Base-by-base conservation (phyloP, 306 rosid species). In the Trichosanthes truncata region DNA sequence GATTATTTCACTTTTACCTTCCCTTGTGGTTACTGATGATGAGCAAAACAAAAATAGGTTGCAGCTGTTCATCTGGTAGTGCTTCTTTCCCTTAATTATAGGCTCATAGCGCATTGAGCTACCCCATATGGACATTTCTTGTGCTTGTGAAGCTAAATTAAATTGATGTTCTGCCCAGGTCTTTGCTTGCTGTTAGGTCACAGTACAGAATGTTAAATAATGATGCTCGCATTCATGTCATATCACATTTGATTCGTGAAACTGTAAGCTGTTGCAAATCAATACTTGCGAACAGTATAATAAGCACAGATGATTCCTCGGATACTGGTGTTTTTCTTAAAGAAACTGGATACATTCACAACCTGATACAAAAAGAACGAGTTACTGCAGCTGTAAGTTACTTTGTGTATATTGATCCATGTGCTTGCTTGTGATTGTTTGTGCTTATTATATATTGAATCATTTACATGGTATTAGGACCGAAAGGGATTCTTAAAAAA, bases 1-100 rank as follows among this genome's bases (percentile, higher is more conserved):
- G 89, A 83, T 93, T 84, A 82, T 89, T 82, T 89, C 96, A 76
- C 92, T 95, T 83, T 85, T 95, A 79, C 98, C 98, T 71, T 87
- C 85, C 78, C 87, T 95, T 84, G 89, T 94, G 83, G 84, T 84
- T 79, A 88, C 97, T 86, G 98, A 95, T 21, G 98, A 95, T 60
- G 98, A 95, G 89, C 97, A 90, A 86, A 92, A 93, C 96, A 95
- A 91, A 85, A 90, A 88, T 79, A 89, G 96, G 86, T 89, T 95
- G 81, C 98, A 91, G 84, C 92, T 92, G 81, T 86, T 92, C 86
- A 91, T 95, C 89, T 95, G 98, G 98, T 95, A 95, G 62, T 78
- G 60, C 82, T 72, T 40, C 78, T 25, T 79, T 55, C 1, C 35
- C 48, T 65, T 63, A 49, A 26, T 17, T 17, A 20, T 65, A 60